phyloP scores from a whole-genome alignment of 495 filamentous ascomycete species.

The Collariella sp. region DNA sequence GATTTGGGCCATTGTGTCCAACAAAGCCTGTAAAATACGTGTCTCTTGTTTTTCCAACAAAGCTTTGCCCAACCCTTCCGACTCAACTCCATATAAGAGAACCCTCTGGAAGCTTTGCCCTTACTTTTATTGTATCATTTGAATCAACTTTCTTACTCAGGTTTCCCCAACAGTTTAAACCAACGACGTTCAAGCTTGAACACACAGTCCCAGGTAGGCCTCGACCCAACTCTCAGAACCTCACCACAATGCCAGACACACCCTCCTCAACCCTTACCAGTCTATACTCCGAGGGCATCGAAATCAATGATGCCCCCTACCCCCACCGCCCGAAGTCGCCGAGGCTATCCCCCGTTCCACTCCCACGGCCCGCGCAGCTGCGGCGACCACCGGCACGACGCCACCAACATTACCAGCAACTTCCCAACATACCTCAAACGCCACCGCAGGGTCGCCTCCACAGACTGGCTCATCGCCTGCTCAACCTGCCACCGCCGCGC shows the following conservation, averaged over 20 bases:
- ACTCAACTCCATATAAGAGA: too few relatives aligned
- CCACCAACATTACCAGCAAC: background rate
- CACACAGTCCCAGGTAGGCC: too few relatives aligned
- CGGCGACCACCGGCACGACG: constrained; percentile 7
- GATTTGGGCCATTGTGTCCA: background rate
- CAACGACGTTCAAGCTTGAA: too few relatives aligned
- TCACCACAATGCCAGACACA: too few relatives aligned
- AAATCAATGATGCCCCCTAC: background rate
- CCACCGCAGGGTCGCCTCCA: background rate
- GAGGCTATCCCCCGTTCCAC: background rate
- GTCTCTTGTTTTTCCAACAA: too few relatives aligned
- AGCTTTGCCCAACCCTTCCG: too few relatives aligned
- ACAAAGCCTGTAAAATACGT: too few relatives aligned
- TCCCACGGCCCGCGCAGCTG: background rate
- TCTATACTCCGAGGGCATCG: background rate
- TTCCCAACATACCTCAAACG: background rate
- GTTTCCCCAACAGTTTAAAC: too few relatives aligned
- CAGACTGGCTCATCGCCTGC: constrained; percentile 12
- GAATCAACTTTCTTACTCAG: too few relatives aligned
- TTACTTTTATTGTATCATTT: too few relatives aligned
- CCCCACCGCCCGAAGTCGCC: background rate
- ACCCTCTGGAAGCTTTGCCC: too few relatives aligned
- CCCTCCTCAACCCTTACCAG: background rate
- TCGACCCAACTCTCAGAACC: too few relatives aligned
- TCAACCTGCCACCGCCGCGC: background rate